Base-by-base conservation (phyloP, 805 yeast genomes). In the Candida yuanshanica region DNA sequence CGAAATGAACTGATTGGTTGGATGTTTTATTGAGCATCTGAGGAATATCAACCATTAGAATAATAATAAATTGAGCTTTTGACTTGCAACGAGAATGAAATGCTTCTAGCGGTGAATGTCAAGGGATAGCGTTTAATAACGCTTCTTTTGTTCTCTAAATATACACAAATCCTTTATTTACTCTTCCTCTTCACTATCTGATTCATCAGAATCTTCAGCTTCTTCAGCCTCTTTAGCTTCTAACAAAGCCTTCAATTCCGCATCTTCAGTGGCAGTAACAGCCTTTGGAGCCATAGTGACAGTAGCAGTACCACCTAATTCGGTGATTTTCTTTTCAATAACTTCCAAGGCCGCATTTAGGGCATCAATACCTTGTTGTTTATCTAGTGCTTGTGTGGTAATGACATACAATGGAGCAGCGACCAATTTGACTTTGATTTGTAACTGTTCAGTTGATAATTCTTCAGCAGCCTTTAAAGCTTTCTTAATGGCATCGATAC, bases 251-350 rank as follows among this genome's bases (percentile, higher is more conserved):
- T 89, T 95, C 60, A 93, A 78, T 69, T 90, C 97, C 46, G 96
- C 98, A 65, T 93, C 99, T 64, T 93, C 99, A 46, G 93, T 86
- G 46, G 96, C 98, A 43, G 97, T 89, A 52, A 93, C 98, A 33
- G 98, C 97, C 79, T 90, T 91, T 60, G 99, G 98, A 56, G 95
- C 91, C 97, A 91, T 91, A 41, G 95, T 89, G 50, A 91, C 83
- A 52, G 85, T 87, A 64, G 95, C 83, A 44, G 79, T 76, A 60
- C 99, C 99, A 40, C 88, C 95, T 41, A 77, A 74, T 17, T 74
- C 70, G 46, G 74, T 75, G 56, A 93, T 89, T 37, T 80, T 72
- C 54, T 75, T 77, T 45, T 77, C 74, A 49, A 93, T 84, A 53
- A 74, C 79, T 50, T 75, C 83, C 50, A 93, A 87, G 37, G 98